These are phyloP conservation scores for Trichophyton rubrum DNA, from an alignment of 2,329 filamentous ascomycete species.

Conservation along the genomic window DNA sequence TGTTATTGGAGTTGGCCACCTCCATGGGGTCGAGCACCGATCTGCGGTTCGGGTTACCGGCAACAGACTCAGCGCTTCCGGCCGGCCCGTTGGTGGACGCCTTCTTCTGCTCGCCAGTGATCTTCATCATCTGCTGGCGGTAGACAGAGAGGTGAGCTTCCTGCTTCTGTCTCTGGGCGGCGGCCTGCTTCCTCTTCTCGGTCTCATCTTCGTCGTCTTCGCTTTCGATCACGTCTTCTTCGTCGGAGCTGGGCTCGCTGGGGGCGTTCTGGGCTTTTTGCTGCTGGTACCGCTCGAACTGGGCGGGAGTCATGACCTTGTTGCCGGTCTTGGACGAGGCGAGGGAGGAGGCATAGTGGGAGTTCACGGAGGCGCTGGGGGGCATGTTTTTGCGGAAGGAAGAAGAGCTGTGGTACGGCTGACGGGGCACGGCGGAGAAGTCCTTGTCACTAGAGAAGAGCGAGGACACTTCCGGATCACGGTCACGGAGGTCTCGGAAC, in stretches of 20 bases:
- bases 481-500: background rate
- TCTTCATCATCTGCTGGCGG: constrained; percentile 92
- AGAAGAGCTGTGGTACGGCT: background rate
- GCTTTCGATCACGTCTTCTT: constrained; percentile 45
- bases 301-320: constrained; percentile 80
- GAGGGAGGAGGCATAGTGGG: constrained; percentile 31
- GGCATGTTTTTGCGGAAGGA: constrained; percentile 19
- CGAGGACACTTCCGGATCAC: constrained; percentile 8
- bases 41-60: constrained; percentile 28
- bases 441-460: constrained; percentile 11
- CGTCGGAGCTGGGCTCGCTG: constrained; percentile 36
- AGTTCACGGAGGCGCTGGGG: constrained; percentile 34
- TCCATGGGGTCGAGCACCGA: constrained; percentile 19
- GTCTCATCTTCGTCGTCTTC: constrained; percentile 67
- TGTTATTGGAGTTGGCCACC: no score
- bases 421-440: constrained; percentile 9
- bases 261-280: constrained; percentile 51
- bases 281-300: constrained; percentile 70
- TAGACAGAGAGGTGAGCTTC: constrained; percentile 84
- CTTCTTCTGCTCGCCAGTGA: constrained; percentile 55
- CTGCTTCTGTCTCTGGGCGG: constrained; percentile 71
- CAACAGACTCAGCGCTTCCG: constrained; percentile 27
- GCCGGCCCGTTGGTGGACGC: constrained; percentile 40
- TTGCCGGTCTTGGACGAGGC: constrained; percentile 35
- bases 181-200: constrained; percentile 60